Base-by-base conservation (phyloP, 345 rosid species). In the Boechera retrofracta region DNA sequence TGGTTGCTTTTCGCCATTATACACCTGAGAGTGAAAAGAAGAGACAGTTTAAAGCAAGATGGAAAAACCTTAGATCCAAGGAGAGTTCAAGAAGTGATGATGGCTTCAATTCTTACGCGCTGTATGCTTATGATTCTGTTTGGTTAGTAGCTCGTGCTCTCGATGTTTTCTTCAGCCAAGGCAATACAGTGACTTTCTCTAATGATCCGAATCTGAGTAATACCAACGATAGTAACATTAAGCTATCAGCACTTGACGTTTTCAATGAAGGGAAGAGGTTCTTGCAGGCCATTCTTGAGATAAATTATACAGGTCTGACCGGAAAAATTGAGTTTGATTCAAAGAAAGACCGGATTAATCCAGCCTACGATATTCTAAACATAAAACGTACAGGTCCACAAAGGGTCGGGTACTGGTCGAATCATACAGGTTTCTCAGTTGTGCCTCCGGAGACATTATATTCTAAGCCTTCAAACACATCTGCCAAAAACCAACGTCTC, bases 361-460 rank as follows among this genome's bases (percentile, higher is more conserved):
- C 97, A 6, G 97, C 97, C 7, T 86, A 81, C 69, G 95, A 94
- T 61, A 61, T 94, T 53, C 89, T 92, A 56, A 94, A 94, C 79
- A 81, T 94, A 10, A 89, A 75, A 5, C 88, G 92, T 21, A 86
- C 87, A 2, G 90, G 85, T 56, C 65, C 76, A 31, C 90, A 81
- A 8, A 88, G 90, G 77, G 83, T 94, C n/a, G 98, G 98, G 48
- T 94, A 86, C 74, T 94, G 98, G 98, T 88, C 97, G 29, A 86
- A 90, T 74, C 74, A 86, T 77, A 86, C 97, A 10, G 90, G 86
- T 70, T 87, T 94, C 60, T 90, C 98, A 45, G 66, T 79, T 9
- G 79, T 77, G 80, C 58, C 87, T 66, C 97, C 97, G 0, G 95
- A 90, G 82, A 75, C 18, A 36, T 78, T 89, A 51, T 87, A 90